Evolutionary conservation across 2,329 filamentous ascomycete genomes (phyloP).

Genomic region (Ascochyta koolunga): DNA sequence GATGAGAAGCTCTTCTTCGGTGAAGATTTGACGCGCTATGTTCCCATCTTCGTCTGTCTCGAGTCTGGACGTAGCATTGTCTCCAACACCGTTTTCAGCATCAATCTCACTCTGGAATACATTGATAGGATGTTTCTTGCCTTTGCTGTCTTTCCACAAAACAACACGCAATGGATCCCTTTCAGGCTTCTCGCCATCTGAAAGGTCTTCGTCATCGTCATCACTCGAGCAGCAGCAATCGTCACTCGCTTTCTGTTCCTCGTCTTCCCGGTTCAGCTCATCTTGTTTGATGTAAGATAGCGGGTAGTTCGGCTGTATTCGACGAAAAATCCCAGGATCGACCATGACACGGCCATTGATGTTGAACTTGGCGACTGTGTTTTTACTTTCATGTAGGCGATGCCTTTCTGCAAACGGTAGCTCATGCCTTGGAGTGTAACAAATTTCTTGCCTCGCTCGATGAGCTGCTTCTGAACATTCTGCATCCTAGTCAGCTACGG

Average conservation of each 20-base stretch:
- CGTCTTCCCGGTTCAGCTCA: conserved; percentile 65
- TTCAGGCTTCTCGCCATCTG: conserved; percentile 42
- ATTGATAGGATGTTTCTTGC: conserved; percentile 58
- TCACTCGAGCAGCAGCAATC: conserved; percentile 42
- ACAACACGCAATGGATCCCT: conserved; percentile 48
- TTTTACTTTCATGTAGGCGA: conserved; percentile 84
- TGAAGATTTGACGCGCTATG: conserved; percentile 62
- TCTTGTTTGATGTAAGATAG: conserved; percentile 76
- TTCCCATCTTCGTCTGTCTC: conserved; percentile 54
- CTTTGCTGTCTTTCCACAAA: conserved; percentile 56
- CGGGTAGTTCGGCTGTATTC: conserved; percentile 85
- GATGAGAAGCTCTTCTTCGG: conserved; percentile 82
- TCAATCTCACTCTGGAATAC: conserved; percentile 52
- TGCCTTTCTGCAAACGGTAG: conserved; percentile 81
- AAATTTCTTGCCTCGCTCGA: conserved; percentile 85
- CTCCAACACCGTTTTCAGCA: conserved; percentile 58
- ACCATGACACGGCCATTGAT: conserved; percentile 89
- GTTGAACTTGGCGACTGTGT: conserved; percentile 76
- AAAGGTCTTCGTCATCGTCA: conserved; percentile 31
- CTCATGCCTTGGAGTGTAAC: conserved; percentile 80
- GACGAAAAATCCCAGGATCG: conserved; percentile 79
- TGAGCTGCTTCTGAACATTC: conserved; percentile 67
- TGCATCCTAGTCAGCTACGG: conserved; percentile 7
- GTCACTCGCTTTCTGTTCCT: conserved; percentile 58
- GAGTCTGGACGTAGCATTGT: conserved; percentile 47